Base-by-base conservation (phyloP, 495 filamentous ascomycete genomes). In the Clavariopsis aquatica region DNA sequence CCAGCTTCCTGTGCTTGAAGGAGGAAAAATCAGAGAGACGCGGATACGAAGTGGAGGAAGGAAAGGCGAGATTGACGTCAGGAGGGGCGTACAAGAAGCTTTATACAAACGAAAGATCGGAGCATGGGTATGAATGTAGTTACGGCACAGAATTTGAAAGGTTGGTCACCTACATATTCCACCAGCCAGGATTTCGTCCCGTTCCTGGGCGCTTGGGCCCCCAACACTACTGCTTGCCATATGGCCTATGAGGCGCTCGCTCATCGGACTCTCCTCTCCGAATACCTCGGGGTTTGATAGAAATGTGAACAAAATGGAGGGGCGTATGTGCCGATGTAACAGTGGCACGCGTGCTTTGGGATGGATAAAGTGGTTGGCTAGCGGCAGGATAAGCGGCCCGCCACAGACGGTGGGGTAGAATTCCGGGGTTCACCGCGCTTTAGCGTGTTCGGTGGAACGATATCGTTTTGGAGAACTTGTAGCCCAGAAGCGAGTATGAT, bases 321-420 rank as follows among this genome's bases (percentile, higher is more conserved):
- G 38, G 38, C 38, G 12, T 4, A 34, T 20, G 29, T 36, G 52
- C 52, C 28, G 52, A 41, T 56, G 52, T 1, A 20, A 38, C 29
- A 23, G 29, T 24, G 52, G 29, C 52, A 56, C 27, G 27, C 28
- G 38, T 36, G 52, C 28, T 28, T 41, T 3, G 52, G 22, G 52
- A 8, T 56, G 52, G 52, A 34, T 56, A 56, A 56, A 56, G n/a
- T 54, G 51, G 51, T 28, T 54, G 24, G 51, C 10, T 34, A 22
- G 52, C 23, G 28, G 38, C 38, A 43, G 38, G 57, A 60, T 60
- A 27, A 22, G 46, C 57, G 57, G 47, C 7, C 47, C 47, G 47
- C 47, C 47, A 4, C 47, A 51, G 47, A 51, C 47, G 26, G 47
- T 28, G 47, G 20, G 47, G 2, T 28, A 2, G 38, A n/a, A 43